These are phyloP conservation scores for Croton laevigatus DNA, from an alignment of 441 rosid species.

Conservation along the genomic window DNA sequence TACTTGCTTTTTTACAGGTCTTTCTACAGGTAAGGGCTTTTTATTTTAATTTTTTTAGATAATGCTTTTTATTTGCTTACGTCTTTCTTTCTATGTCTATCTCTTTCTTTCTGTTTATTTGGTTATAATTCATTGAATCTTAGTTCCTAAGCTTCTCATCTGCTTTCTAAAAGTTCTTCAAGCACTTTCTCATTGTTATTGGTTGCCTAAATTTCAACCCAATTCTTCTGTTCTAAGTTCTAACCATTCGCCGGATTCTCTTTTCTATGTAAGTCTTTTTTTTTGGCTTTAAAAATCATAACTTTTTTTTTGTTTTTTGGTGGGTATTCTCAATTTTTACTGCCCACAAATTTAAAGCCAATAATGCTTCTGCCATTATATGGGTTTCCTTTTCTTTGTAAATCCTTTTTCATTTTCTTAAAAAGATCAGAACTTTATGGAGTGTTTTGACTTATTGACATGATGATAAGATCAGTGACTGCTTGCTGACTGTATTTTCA, in stretches of 20 bases:
- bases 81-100: conserved; percentile 17
- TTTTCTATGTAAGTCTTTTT: conserved; percentile 26
- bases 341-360: conserved; percentile 24
- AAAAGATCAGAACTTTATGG: not conserved
- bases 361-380: conserved; percentile 28
- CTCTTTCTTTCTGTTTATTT: conserved; percentile 13
- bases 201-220: conserved; percentile 29
- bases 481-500: not conserved
- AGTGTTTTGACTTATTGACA: conserved; percentile 9
- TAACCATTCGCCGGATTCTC: conserved; percentile 19
- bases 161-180: conserved; percentile 21
- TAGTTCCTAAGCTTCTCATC: conserved; percentile 49
- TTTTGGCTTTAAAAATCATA: not conserved
- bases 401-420: conserved; percentile 15
- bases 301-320: conserved; percentile 14
- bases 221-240: conserved; percentile 18
- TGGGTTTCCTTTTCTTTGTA: conserved; percentile 19
- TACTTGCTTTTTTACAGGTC: not conserved
- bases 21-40: conserved; percentile 9
- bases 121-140: conserved; percentile 42
- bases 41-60: not conserved
- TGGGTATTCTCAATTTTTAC: not conserved
- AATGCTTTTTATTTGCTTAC: conserved; percentile 17
- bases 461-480: conserved; percentile 22
- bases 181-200: conserved; percentile 24